phyloP scores from a whole-genome alignment of 495 filamentous ascomycete genomes.

The Aspergillus bridgeri region DNA sequence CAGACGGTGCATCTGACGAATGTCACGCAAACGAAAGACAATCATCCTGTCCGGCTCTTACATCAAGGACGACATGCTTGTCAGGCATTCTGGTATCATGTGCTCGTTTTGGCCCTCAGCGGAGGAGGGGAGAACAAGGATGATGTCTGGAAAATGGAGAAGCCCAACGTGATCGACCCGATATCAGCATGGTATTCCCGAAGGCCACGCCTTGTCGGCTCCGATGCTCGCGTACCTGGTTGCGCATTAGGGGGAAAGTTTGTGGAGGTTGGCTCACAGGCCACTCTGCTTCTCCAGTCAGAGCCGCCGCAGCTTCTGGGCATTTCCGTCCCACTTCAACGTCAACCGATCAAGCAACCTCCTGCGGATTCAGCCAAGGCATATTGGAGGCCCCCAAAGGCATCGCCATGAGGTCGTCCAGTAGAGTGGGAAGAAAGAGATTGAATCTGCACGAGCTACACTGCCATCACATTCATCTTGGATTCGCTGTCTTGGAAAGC shows the following conservation, averaged over 20 bases:
- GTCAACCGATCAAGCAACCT: constrained; percentile 5
- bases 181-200: constrained; percentile 12
- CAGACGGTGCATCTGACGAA: constrained; percentile 25
- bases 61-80: constrained; percentile 13
- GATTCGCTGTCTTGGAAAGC: constrained; percentile 8
- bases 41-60: background rate
- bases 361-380: constrained; percentile 13
- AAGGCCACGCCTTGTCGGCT: constrained; percentile 2
- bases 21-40: constrained; percentile 12
- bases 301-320: constrained; percentile 18
- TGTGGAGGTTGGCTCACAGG: constrained; percentile 15
- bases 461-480: constrained; percentile 21
- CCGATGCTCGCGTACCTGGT: constrained; percentile 12
- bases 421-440: constrained; percentile 7
- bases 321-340: constrained; percentile 18
- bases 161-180: constrained; percentile 14
- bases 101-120: constrained; percentile 8
- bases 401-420: background rate
- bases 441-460: constrained; percentile 23
- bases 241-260: constrained; percentile 3
- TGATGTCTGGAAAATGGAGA: background rate
- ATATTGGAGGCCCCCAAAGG: constrained; percentile 3
- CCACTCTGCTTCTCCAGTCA: constrained; percentile 15
- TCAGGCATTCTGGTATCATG: constrained; percentile 13
- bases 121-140: constrained; percentile 9